Conservation (phyloP, 331 rosid species). For the Arachis monticola region DNA sequence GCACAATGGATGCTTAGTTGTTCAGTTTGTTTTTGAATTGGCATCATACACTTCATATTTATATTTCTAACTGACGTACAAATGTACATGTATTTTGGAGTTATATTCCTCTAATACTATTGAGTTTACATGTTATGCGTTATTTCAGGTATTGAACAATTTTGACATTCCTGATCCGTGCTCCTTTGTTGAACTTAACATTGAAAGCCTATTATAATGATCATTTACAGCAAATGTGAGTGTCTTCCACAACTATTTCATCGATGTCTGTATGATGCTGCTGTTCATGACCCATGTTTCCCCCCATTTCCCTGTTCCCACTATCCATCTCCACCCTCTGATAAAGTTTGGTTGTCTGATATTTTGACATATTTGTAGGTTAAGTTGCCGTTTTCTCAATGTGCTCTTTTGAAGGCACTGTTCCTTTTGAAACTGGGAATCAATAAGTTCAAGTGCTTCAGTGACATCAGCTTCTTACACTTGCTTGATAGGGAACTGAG, state of each 20-base stretch:
- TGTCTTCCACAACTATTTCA: slow-evolving; percentile 17
- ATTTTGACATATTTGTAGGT: slow-evolving; percentile 30
- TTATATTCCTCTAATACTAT: neutral
- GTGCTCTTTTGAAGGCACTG: neutral
- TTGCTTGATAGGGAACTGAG: slow-evolving; percentile 12
- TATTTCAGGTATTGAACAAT: slow-evolving; percentile 75
- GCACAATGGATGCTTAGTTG: slow-evolving; percentile 9
- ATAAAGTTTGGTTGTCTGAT: slow-evolving; percentile 15
- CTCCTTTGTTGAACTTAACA: slow-evolving; percentile 78
- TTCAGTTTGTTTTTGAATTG: neutral
- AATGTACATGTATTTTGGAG: neutral
- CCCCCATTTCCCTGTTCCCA: neutral
- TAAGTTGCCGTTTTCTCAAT: neutral
- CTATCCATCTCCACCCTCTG: neutral
- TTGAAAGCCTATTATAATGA: slow-evolving; percentile 64
- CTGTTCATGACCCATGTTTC: slow-evolving; percentile 6
- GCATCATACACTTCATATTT: neutral
- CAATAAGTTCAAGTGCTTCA: slow-evolving; percentile 27
- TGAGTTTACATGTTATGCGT: slow-evolving; percentile 2
- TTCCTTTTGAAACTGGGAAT: slow-evolving; percentile 21
- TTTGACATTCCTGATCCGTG: slow-evolving; percentile 93
- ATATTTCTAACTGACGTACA: neutral
- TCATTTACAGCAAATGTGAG: slow-evolving; percentile 48
- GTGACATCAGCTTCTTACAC: slow-evolving; percentile 7
- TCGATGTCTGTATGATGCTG: neutral